Conservation (phyloP, 768 basidiomycete genomes). For the Pisolithus sp. region DNA sequence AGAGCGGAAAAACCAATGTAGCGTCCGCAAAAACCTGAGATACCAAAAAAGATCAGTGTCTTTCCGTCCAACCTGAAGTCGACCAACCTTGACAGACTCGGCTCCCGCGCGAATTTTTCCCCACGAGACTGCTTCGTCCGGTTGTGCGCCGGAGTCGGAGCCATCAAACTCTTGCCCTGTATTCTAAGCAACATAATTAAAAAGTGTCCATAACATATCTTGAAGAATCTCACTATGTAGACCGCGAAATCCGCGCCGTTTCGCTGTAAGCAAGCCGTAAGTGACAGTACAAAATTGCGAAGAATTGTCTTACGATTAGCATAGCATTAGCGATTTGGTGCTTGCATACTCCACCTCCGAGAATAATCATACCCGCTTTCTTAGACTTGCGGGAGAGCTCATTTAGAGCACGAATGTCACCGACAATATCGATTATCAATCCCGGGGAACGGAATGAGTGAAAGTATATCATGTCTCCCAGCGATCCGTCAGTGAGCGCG, state of each 20-base stretch:
- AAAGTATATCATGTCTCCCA: conserved; percentile 99
- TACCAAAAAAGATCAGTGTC: conserved; percentile 42
- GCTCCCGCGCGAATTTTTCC: conserved; percentile 90
- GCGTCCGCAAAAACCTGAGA: conserved; percentile 94
- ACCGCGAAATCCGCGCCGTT: conserved; percentile 98
- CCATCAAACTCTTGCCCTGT: conserved; percentile 99
- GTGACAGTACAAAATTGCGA: not conserved
- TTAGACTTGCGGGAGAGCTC: conserved; percentile 80
- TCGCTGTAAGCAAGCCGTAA: conserved; percentile 44
- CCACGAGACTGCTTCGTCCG: conserved; percentile 98
- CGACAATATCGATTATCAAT: conserved; percentile 87
- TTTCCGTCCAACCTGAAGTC: not conserved
- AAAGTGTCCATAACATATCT: not conserved
- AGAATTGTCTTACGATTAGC: conserved; percentile 71
- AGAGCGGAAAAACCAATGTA: conserved; percentile 89
- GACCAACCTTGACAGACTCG: conserved; percentile 70
- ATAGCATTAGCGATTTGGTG: conserved; percentile 99
- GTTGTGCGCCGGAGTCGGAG: conserved; percentile 93
- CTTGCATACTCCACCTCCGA: conserved; percentile 98
- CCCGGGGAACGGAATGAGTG: conserved; percentile 89
- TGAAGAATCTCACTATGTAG: conserved; percentile 60
- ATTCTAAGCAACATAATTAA: conserved; percentile 45
- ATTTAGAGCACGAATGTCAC: conserved; percentile 88
- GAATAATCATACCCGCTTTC: conserved; percentile 97
- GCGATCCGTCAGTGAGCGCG: conserved; percentile 93